These are phyloP conservation scores for Kappamyces sp. DNA, from an alignment of 192 early-diverging fungal species.

Conservation along the genomic window DNA sequence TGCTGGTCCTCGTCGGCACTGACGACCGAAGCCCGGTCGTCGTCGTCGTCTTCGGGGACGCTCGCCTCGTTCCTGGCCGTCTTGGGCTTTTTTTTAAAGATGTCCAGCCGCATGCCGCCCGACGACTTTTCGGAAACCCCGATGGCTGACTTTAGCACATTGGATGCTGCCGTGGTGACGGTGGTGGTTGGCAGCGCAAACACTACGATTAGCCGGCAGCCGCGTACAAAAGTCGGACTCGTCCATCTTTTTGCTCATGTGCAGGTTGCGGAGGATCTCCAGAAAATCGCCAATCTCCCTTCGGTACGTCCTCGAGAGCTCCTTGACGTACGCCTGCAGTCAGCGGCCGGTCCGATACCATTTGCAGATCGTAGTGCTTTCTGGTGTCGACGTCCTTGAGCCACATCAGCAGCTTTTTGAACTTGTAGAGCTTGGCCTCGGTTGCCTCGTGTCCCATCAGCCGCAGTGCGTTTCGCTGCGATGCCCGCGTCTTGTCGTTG, in stretches of 20 bases:
- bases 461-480: slow-evolving; percentile 24
- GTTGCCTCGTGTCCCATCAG: slow-evolving; percentile 37
- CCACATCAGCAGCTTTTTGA: slow-evolving; percentile 42
- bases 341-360: slow-evolving; percentile 24
- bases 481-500: slow-evolving; percentile 26
- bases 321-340: slow-evolving; percentile 32
- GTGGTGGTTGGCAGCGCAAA: slow-evolving; percentile 20
- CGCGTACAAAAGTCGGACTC: slow-evolving; percentile 31
- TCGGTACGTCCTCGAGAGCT: slow-evolving; percentile 32
- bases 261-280: slow-evolving; percentile 26
- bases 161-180: slow-evolving; percentile 38
- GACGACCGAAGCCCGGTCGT: slow-evolving; percentile 19
- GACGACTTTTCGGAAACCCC: slow-evolving; percentile 14
- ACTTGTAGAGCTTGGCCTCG: slow-evolving; percentile 39
- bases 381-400: slow-evolving; percentile 46
- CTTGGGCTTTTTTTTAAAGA: slow-evolving; percentile 16
- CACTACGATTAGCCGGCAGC: slow-evolving; percentile 11
- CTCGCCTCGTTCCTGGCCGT: slow-evolving; percentile 12
- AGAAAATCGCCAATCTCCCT: slow-evolving; percentile 40
- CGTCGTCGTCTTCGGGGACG: slow-evolving; percentile 14
- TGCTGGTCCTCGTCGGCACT: slow-evolving; percentile 36
- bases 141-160: slow-evolving; percentile 38
- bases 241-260: slow-evolving; percentile 29
- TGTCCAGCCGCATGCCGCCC: slow-evolving; percentile 10
- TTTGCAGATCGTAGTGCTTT: slow-evolving; percentile 49